Percentiles rank a stretch among this genome's conserved stretches.
Evolutionary conservation across 495 filamentous ascomycete species (phyloP).

Genomic region (Penicillium lagena): DNA sequence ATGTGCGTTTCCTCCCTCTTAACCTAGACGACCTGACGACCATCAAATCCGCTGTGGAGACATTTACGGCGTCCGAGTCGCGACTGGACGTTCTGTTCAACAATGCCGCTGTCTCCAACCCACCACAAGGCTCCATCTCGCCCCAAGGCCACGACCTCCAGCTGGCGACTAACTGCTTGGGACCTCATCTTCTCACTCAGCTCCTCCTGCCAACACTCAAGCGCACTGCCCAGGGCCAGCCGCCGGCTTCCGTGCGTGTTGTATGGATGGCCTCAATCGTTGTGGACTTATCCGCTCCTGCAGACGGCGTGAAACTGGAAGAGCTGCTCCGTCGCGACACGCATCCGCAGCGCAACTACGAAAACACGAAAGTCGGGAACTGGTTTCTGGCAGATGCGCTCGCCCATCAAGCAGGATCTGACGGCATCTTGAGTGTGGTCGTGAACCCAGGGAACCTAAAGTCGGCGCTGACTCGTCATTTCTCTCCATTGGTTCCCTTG

Average conservation of each 20-base stretch:
- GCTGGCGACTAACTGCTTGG: slow-evolving; percentile 33
- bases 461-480: slow-evolving; percentile 3
- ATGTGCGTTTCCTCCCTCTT: slow-evolving; percentile 36
- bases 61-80: slow-evolving; percentile 30
- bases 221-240: background rate
- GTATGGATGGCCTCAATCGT: slow-evolving; percentile 5
- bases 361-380: slow-evolving; percentile 17
- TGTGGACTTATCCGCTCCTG: slow-evolving; percentile 2
- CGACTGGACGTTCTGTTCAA: slow-evolving; percentile 49
- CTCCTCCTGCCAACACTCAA: slow-evolving; percentile 18
- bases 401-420: background rate
- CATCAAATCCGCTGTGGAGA: slow-evolving; percentile 38
- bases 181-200: slow-evolving; percentile 25
- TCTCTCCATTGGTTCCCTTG: slow-evolving; percentile 5
- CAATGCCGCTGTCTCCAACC: slow-evolving; percentile 44
- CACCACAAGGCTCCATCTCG: slow-evolving; percentile 18
- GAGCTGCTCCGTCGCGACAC: background rate
- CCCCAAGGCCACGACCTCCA: slow-evolving; percentile 33
- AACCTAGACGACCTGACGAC: slow-evolving; percentile 43
- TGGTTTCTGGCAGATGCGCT: slow-evolving; percentile 18
- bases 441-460: slow-evolving; percentile 8
- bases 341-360: slow-evolving; percentile 14
- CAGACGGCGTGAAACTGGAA: background rate
- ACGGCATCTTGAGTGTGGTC: slow-evolving; percentile 22
- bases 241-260: slow-evolving; percentile 2